These are phyloP conservation scores for Marasmius tenuissimus DNA, from an alignment of 1,284 basidiomycete species.

Conservation along the genomic window DNA sequence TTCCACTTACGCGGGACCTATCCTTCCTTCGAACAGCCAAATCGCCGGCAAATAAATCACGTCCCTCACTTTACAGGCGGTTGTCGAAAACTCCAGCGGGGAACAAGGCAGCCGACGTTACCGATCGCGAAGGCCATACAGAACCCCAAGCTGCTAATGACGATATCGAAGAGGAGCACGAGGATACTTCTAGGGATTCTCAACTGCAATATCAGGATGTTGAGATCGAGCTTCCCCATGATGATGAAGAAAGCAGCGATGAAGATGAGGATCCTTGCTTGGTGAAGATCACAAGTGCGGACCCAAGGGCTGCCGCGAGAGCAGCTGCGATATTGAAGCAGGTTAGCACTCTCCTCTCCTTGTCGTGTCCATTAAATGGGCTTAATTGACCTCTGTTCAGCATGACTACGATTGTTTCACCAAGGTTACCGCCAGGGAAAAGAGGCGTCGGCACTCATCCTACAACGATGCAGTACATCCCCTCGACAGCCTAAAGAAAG, in stretches of 20 bases:
- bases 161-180: neutral
- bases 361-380: slow-evolving; percentile 9
- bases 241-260: slow-evolving; percentile 17
- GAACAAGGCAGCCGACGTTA: neutral
- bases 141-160: neutral
- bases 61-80: neutral
- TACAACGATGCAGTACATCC: slow-evolving; percentile 18
- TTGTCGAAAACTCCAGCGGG: neutral
- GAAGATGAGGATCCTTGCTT: slow-evolving; percentile 42
- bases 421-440: slow-evolving; percentile 32
- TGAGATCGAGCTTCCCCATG: neutral
- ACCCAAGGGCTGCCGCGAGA: slow-evolving; percentile 81
- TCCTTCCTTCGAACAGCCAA: neutral
- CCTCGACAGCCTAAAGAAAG: slow-evolving; percentile 23
- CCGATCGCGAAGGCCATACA: neutral
- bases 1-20: neutral
- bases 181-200: neutral
- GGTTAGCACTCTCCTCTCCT: slow-evolving; percentile 38
- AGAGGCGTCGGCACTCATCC: slow-evolving; percentile 1
- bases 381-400: slow-evolving; percentile 36
- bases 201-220: neutral
- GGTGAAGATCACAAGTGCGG: slow-evolving; percentile 78
- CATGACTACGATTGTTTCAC: slow-evolving; percentile 84
- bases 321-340: slow-evolving; percentile 89
- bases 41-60: neutral